Evolutionary conservation across 805 yeast species (phyloP).

Genomic region (Wickerhamiella sergipiensis): DNA sequence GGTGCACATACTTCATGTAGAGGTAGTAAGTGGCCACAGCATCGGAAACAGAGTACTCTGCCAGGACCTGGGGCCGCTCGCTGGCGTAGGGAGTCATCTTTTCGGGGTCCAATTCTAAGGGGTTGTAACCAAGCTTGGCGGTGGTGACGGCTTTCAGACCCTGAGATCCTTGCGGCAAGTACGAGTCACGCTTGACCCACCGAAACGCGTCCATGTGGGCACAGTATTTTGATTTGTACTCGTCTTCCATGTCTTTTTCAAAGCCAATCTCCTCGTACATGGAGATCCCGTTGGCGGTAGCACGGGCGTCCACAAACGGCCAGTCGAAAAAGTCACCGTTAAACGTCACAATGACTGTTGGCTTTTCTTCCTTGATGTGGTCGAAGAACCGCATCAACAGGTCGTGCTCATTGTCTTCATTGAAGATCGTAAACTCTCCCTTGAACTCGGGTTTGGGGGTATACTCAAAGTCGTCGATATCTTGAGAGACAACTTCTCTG

Average conservation of each 20-base stretch:
- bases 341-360: conserved; percentile 95
- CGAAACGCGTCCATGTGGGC: conserved; percentile 94
- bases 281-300: conserved; percentile 68
- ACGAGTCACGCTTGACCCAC: conserved; percentile 97
- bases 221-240: conserved; percentile 83
- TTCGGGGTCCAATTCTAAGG: conserved; percentile 94
- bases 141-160: conserved; percentile 97
- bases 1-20: conserved; percentile 93
- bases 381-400: conserved; percentile 68
- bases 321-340: conserved; percentile 99
- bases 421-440: conserved; percentile 78
- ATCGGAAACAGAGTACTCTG: conserved; percentile 97
- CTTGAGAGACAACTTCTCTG: conserved; percentile 85
- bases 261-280: conserved; percentile 93
- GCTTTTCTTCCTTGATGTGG: conserved; percentile 74
- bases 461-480: conserved; percentile 92
- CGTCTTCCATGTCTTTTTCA: conserved; percentile 84
- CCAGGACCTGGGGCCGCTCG: conserved; percentile 79
- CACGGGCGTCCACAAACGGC: conserved; percentile 92
- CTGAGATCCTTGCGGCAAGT: conserved; percentile 95
- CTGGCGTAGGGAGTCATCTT: conserved; percentile 96
- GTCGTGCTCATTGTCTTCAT: conserved; percentile 74
- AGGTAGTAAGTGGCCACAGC: conserved; percentile 97
- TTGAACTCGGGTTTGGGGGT: conserved; percentile 95
- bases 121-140: conserved; percentile 88